Evolutionary conservation across 306 rosid genomes (phyloP), one percentile per base, ranked within the genome.

Genomic region (Acmispon strigosus): DNA sequence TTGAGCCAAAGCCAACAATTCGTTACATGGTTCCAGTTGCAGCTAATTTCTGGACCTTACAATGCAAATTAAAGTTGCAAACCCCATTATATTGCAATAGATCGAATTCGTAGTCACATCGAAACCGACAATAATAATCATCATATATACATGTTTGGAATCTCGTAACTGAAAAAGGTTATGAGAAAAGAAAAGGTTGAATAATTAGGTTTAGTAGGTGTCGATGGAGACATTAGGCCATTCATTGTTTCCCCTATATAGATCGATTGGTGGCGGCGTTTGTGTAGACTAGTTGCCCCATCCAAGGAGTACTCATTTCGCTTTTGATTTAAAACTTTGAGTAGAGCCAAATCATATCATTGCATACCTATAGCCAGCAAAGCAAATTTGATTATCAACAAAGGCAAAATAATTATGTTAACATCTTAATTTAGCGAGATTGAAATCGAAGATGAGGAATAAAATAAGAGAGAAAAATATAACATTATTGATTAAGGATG

Each of bases 171-270:
- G 50, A 66, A 65, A 79, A 67, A 42, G 73, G 44, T n/a, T n/a
- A n/a, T 34, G 19, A 43, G 1, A 43, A 50, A 59, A 69, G 8
- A 32, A 32, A 32, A 32, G 8, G 69, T 72, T 66, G 66, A 81
- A 66, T 76, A 76, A 81, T 81, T 77, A 47, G 60, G 20, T 64
- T 63, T 70, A 66, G 74, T 79, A 67, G 70, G 76, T 67, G 53
- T n/a, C 29, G 78, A 79, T 56, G 14, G 78, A 64, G 82, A 72
- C 84, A 29, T 50, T 11, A 34, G 52, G 22, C 51, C 62, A 59
- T 52, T 48, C 37, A 45, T 36, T 78, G 78, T 74, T 77, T 65
- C 61, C 66, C 61, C 37, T 6, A 27, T 27, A 2, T 22, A 22
- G 43, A 7, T 37, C 6, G 70, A 68, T 48, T 47, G 76, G 76